phyloP scores from a whole-genome alignment of 352 stramenopile genomes.

The Pythium periplocum region DNA sequence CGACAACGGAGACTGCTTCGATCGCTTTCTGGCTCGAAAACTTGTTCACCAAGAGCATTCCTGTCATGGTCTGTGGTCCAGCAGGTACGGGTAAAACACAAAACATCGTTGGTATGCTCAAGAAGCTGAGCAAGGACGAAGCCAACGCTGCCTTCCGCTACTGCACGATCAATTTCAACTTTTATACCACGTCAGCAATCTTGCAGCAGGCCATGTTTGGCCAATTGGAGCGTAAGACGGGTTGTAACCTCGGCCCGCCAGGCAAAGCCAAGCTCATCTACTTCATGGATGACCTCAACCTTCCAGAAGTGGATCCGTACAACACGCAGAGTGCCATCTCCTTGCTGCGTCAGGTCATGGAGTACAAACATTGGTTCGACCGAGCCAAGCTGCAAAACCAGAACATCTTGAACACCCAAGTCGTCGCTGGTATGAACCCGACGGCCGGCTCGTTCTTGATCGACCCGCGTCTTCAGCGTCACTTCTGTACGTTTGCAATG shows the following conservation, averaged over 20 bases:
- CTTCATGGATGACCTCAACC: conserved; percentile 96
- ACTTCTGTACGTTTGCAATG: conserved; percentile 96
- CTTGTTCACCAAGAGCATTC: conserved; percentile 85
- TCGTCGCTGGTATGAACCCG: conserved; percentile 96
- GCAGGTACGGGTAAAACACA: conserved; percentile 95
- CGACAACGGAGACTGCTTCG: conserved; percentile 93
- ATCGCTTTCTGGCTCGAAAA: conserved; percentile 96
- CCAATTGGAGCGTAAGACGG: conserved; percentile 94
- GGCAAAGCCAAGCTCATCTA: conserved; percentile 93
- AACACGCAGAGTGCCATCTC: conserved; percentile 95
- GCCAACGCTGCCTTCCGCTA: conserved; percentile 77
- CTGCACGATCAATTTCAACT: conserved; percentile 97
- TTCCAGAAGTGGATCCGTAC: conserved; percentile 94
- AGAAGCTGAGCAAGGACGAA: conserved; percentile 88
- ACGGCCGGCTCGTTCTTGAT: conserved; percentile 93
- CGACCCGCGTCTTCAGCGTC: conserved; percentile 92
- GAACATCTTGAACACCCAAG: conserved; percentile 93
- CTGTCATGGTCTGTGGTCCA: conserved; percentile 93
- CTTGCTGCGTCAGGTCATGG: conserved; percentile 93
- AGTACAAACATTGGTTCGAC: conserved; percentile 94
- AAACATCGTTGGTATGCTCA: conserved; percentile 93
- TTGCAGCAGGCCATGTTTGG: conserved; percentile 91
- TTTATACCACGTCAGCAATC: conserved; percentile 93
- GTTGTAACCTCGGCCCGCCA: conserved; percentile 90
- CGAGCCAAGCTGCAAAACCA: conserved; percentile 90